phyloP scores from a whole-genome alignment of 805 yeast genomes.

The Sungouiozyma intestinalis region DNA sequence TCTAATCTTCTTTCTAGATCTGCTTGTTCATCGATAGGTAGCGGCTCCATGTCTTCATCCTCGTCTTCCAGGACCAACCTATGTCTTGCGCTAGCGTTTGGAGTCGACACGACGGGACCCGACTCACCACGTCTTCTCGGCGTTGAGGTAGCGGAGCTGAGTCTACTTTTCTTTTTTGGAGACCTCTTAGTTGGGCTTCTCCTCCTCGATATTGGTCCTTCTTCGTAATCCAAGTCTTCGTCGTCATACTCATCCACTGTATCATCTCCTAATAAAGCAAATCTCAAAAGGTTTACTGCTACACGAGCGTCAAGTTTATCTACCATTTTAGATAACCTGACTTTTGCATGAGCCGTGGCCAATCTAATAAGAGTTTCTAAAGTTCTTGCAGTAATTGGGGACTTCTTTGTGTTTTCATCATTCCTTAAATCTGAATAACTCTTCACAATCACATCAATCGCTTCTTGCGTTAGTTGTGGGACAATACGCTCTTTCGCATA shows the following conservation, averaged over 20 bases:
- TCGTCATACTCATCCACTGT: slow-evolving; percentile 15
- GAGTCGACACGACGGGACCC: slow-evolving; percentile 13
- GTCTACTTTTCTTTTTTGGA: slow-evolving; percentile 25
- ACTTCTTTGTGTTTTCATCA: slow-evolving; percentile 67
- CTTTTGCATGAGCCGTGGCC: slow-evolving; percentile 93
- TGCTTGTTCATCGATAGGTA: slow-evolving; percentile 25
- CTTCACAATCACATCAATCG: slow-evolving; percentile 70
- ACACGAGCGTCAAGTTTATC: slow-evolving; percentile 70
- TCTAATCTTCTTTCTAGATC: slow-evolving; percentile 21
- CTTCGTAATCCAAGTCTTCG: slow-evolving; percentile 16
- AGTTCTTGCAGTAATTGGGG: slow-evolving; percentile 98
- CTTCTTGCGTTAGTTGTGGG: slow-evolving; percentile 69
- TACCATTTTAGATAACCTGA: slow-evolving; percentile 70
- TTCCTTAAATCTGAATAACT: slow-evolving; percentile 77
- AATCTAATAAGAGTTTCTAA: slow-evolving; percentile 90
- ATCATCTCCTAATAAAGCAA: slow-evolving; percentile 54
- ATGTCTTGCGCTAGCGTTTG: slow-evolving; percentile 14
- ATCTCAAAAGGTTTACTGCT: slow-evolving; percentile 78
- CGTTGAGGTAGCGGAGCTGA: background rate
- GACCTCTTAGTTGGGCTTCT: slow-evolving; percentile 25
- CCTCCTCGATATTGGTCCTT: background rate
- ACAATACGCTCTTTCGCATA: slow-evolving; percentile 82
- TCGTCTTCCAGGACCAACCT: slow-evolving; percentile 9
- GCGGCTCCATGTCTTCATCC: slow-evolving; percentile 18
- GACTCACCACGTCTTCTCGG: slow-evolving; percentile 5